Percentiles rank a stretch among this genome's conserved stretches.
Conservation (phyloP, 1,139 yeast genomes). For the Saccharomyces hybrid region DNA sequence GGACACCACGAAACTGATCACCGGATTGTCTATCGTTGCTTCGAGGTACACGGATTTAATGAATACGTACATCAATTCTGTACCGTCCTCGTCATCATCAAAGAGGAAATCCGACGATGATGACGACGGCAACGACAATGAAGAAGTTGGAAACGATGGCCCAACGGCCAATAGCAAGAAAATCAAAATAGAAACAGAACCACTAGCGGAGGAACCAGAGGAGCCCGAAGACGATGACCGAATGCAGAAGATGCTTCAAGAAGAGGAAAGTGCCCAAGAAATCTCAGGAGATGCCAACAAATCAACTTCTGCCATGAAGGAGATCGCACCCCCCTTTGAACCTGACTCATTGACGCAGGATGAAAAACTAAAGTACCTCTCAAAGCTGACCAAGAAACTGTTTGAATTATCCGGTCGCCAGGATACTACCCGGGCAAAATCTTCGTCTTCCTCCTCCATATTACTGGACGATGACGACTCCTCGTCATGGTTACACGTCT, state of each 20-base stretch:
- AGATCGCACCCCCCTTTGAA: not conserved
- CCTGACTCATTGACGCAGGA: not conserved
- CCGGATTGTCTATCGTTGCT: constrained; percentile 60
- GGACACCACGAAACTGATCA: constrained; percentile 47
- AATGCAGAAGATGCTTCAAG: constrained; percentile 13
- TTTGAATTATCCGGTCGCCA: not conserved
- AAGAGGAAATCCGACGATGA: constrained; percentile 8
- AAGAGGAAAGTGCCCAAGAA: not conserved
- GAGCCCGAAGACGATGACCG: constrained; percentile 20
- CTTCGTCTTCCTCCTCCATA: not conserved
- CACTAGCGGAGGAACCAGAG: constrained; percentile 2
- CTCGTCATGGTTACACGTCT: constrained; percentile 63
- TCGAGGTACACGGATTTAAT: constrained; percentile 47
- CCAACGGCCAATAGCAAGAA: constrained; percentile 21
- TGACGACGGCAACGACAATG: constrained; percentile 23
- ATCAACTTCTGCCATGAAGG: not conserved
- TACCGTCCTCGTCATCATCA: constrained; percentile 2
- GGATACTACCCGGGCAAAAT: not conserved
- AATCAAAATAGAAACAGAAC: constrained; percentile 25
- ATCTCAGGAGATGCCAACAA: not conserved
- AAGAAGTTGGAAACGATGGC: constrained; percentile 22
- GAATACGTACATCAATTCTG: constrained; percentile 17
- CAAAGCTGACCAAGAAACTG: not conserved
- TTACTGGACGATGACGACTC: constrained; percentile 37
- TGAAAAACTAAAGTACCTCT: not conserved